Evolutionary conservation across 1,139 yeast species (phyloP), one percentile per base, ranked within the genome.

Genomic region (Nematodospora anomalae): DNA sequence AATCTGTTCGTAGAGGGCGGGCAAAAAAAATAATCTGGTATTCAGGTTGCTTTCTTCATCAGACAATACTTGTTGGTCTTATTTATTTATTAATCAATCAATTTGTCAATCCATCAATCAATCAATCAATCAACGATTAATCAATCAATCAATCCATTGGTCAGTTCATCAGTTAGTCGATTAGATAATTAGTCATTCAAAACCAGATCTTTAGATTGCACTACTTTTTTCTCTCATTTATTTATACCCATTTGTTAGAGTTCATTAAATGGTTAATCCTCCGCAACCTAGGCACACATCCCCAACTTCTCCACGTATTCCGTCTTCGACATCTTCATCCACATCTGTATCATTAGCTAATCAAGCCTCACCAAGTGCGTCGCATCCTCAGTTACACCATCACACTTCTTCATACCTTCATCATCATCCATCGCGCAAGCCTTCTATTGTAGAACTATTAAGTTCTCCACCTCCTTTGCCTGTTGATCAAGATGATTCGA

Each of bases 381-480:
- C 44, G 2, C 40, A 38, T 27, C 34, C 40, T 20, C 42, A 32
- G 26, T 34, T 36, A 26, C 36, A 35, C 22, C 33, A 33, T 18
- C 40, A 36, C 8, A 10, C 30, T 6, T n/a, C 30, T 18, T 15
- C 32, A 31, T 32, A 31, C 22, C 32, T 25, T 12, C 41, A 33
- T 24, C 26, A 26, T 48, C 58, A 51, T 28, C 55, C 61, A 1
- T 54, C 67, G 13, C 67, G 89, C 43, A 84, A 80, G 48, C 74
- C 85, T 0, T 83, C 94, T n/a, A 84, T 86, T 41, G 95, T 84
- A 29, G 95, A 86, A 55, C 60, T 86, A 61, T 67, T 86, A 33
- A 79, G 88, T n/a, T 79, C 92, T 6, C 95, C 95, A 1, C 95
- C 95, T 6, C 86, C 88, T 0, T 59, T 82, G 37, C 74, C 71